Conservation (phyloP, 768 basidiomycete species). For the Amanita subjunquillea region DNA sequence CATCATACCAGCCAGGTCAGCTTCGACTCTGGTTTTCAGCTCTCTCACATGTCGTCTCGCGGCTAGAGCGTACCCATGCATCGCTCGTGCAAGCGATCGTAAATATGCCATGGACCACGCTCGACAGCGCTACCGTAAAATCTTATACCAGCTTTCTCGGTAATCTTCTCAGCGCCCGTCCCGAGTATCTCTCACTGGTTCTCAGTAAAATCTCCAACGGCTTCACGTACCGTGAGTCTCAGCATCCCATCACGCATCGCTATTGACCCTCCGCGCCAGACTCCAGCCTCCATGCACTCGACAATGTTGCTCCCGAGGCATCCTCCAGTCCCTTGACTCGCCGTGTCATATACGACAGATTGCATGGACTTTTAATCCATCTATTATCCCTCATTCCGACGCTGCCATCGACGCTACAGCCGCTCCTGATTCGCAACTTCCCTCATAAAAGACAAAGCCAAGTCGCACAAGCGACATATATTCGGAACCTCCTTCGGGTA, state of each 20-base stretch:
- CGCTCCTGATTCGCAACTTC: conserved; percentile 75
- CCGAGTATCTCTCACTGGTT: conserved; percentile 84
- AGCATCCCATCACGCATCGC: neutral
- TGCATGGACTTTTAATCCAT: conserved; percentile 79
- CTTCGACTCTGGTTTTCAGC: conserved; percentile 77
- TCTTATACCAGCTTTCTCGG: conserved; percentile 85
- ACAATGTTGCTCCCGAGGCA: conserved; percentile 46
- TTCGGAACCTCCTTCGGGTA: conserved; percentile 78
- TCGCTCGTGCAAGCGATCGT: conserved; percentile 81
- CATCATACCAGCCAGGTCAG: conserved; percentile 31
- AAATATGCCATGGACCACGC: conserved; percentile 85
- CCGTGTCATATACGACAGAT: conserved; percentile 72
- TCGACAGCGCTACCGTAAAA: conserved; percentile 77
- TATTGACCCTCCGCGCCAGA: conserved; percentile 31
- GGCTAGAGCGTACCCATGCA: conserved; percentile 73
- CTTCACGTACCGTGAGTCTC: conserved; percentile 76
- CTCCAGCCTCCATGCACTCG: conserved; percentile 57
- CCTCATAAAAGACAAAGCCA: conserved; percentile 89
- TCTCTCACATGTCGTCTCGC: conserved; percentile 85
- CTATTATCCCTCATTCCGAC: conserved; percentile 90
- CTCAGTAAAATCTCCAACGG: conserved; percentile 76
- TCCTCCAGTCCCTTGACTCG: conserved; percentile 70
- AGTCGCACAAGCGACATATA: conserved; percentile 75
- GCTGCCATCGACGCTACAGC: conserved; percentile 75
- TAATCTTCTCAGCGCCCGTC: conserved; percentile 83